Evolutionary conservation across 2,329 filamentous ascomycete genomes (phyloP).

Genomic region (Fusarium annulatum): DNA sequence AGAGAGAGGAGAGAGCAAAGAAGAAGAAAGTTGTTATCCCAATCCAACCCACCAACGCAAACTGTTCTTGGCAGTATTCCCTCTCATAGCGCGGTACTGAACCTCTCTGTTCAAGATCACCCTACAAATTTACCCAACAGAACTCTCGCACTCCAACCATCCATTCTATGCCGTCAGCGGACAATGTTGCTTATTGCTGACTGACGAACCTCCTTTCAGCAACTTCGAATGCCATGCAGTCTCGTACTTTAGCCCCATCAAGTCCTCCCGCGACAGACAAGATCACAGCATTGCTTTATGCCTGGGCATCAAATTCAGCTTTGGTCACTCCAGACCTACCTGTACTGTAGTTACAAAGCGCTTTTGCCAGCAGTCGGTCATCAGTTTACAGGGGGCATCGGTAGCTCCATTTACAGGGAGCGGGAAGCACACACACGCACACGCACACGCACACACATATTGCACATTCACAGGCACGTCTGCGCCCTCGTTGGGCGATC

Average conservation of each 20-base stretch:
- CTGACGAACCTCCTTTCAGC: not conserved
- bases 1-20: not conserved
- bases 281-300: constrained; percentile 11
- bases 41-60: not conserved
- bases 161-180: not conserved
- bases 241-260: not conserved
- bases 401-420: constrained; percentile 41
- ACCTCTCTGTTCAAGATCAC: not conserved
- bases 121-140: not conserved
- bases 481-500: constrained; percentile 28
- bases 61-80: constrained; percentile 1
- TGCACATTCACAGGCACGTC: constrained; percentile 28
- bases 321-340: constrained; percentile 1
- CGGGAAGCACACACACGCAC: constrained; percentile 43
- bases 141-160: not conserved
- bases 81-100: not conserved
- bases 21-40: not conserved
- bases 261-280: constrained; percentile 4
- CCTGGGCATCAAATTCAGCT: constrained; percentile 13
- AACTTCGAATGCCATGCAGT: not conserved
- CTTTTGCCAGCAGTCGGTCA: constrained; percentile 7
- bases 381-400: constrained; percentile 16
- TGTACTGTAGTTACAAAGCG: not conserved
- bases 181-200: not conserved
- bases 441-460: constrained; percentile 6